phyloP scores from a whole-genome alignment of 2,329 filamentous ascomycete species.

The Xylaria digitata region DNA sequence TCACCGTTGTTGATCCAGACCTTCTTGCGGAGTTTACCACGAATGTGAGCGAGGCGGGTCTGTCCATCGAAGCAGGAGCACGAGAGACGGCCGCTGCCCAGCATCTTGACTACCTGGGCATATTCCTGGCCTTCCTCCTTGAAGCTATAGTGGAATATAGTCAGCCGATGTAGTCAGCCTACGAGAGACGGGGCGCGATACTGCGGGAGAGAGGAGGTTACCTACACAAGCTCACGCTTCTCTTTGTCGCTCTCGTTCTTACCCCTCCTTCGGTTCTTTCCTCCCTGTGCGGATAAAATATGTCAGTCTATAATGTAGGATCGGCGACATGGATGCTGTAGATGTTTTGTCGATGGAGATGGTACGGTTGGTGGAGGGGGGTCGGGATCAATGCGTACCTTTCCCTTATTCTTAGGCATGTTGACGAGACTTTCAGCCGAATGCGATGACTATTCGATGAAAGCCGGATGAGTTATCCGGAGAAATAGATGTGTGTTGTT shows the following conservation, averaged over 20 bases:
- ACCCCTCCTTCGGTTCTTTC: constrained; percentile 97
- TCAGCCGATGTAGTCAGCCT: constrained; percentile 24
- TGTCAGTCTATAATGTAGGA: constrained; percentile 43
- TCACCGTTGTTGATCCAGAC: constrained; percentile 93
- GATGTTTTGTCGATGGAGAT: constrained; percentile 10
- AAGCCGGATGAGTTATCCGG: not conserved
- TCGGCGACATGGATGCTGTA: constrained; percentile 25
- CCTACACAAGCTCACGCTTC: constrained; percentile 87
- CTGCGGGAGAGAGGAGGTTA: not conserved
- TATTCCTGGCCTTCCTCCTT: constrained; percentile 92
- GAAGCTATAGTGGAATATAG: constrained; percentile 62
- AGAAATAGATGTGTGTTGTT: not conserved
- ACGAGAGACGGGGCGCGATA: not conserved
- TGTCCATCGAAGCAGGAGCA: constrained; percentile 95
- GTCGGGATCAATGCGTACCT: constrained; percentile 67
- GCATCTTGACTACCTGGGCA: constrained; percentile 93
- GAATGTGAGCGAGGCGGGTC: constrained; percentile 83
- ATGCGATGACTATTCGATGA: constrained; percentile 33
- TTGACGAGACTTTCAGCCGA: constrained; percentile 50
- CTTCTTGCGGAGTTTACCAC: constrained; percentile 99
- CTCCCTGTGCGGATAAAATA: constrained; percentile 71
- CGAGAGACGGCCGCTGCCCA: constrained; percentile 93
- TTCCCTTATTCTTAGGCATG: constrained; percentile 99
- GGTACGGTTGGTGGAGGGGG: constrained; percentile 29
- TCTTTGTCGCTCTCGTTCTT: constrained; percentile 99